phyloP scores from a whole-genome alignment of 192 early-diverging fungal genomes.

The Dimargaris verticillata region DNA sequence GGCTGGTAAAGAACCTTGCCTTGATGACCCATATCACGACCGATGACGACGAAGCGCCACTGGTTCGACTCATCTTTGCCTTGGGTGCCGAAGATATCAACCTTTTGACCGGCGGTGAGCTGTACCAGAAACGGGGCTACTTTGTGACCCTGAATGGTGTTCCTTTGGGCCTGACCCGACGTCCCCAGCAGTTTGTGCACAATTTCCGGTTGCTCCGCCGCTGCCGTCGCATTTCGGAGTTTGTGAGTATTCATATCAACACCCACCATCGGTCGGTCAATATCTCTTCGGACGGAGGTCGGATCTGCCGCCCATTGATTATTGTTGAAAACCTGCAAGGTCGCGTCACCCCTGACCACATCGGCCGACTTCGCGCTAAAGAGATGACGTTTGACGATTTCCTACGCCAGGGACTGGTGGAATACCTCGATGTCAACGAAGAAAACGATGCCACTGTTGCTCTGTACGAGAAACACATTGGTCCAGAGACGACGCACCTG shows the following conservation, averaged over 20 bases:
- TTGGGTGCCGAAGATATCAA: conserved; percentile 89
- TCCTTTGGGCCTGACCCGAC: conserved; percentile 73
- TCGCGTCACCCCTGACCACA: conserved; percentile 43
- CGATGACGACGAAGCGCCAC: conserved; percentile 70
- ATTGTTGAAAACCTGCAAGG: conserved; percentile 63
- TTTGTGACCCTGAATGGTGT: conserved; percentile 90
- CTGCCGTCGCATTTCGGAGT: conserved; percentile 72
- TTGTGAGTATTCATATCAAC: conserved; percentile 80
- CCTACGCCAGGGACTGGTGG: conserved; percentile 72
- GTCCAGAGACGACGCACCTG: conserved; percentile 75
- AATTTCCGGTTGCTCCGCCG: conserved; percentile 76
- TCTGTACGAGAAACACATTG: conserved; percentile 71
- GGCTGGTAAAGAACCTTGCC: conserved; percentile 92
- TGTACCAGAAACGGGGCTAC: conserved; percentile 63
- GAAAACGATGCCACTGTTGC: conserved; percentile 94
- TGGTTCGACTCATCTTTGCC: conserved; percentile 59
- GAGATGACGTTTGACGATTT: conserved; percentile 80
- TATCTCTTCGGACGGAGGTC: conserved; percentile 83
- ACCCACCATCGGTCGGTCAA: conserved; percentile 71
- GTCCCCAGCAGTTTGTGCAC: conserved; percentile 66
- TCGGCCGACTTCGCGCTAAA: conserved; percentile 35
- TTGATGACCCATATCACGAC: conserved; percentile 98
- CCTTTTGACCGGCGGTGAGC: conserved; percentile 68
- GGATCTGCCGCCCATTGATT: conserved; percentile 91
- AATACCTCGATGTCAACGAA: conserved; percentile 95